Evolutionary conservation across 257 asterid genomes (phyloP), one percentile per base, ranked within the genome.

Genomic region (Jasminum sambac): DNA sequence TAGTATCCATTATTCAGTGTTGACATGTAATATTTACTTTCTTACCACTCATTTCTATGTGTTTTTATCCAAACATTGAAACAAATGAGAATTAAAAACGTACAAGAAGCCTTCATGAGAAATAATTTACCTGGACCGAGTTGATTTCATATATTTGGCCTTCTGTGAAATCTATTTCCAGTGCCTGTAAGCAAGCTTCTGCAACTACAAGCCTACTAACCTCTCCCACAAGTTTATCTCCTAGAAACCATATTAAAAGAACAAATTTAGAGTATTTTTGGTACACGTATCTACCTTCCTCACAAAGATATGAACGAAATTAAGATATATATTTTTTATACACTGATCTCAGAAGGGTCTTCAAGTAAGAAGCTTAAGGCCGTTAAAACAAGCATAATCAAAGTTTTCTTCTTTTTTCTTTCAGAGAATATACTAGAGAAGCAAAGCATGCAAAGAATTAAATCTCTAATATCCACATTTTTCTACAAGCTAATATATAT

Each of bases 171-270:
- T 86, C 95, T 44, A 89, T 83, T 81, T 93, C 97, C 72, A 93
- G 70, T 43, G 95, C 96, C 76, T 93, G 98, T 76, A 93, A 64
- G 79, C 98, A 93, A 70, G 98, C 98, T 83, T 93, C 98, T 34
- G 98, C 97, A 61, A 93, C 90, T 11, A 93, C 97, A 68, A 93
- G 86, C 83, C 98, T 86, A 62, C 98, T 93, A 44, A 81, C 97
- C 85, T 93, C 97, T 36, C 98, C 98, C 41, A 90, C 94, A 23
- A 93, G 96, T 61, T 82, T 89, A 86, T 93, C 98, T 70, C 97
- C 98, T 90, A 76, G 12, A 21, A 72, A 77, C 38, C 63, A 37
- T 30, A 37, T 41, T 57, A 62, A 69, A 39, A 43, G n/a, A 0
- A 46, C 19, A 46, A 10, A 52, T 4, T 21, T 21, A 21, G 30